Evolutionary conservation across 2,329 filamentous ascomycete species (phyloP).

Genomic region (Colletotrichum paranaense): DNA sequence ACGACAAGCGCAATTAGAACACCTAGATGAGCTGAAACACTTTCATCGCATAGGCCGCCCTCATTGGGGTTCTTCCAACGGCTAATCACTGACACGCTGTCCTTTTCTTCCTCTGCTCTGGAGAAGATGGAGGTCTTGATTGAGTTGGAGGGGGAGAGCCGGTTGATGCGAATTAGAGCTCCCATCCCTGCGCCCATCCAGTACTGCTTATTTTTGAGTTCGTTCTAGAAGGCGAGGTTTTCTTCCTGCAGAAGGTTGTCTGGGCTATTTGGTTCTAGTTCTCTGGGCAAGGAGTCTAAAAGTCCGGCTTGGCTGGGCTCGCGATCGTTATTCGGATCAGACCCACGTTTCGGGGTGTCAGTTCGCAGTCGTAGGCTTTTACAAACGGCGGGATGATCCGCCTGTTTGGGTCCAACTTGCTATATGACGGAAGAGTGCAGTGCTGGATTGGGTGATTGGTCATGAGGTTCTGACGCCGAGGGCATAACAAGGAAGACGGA

Average conservation of each 20-base stretch:
- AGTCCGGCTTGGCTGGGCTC: neutral
- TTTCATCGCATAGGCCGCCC: neutral
- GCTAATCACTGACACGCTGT: neutral
- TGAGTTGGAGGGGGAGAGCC: neutral
- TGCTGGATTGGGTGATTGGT: neutral
- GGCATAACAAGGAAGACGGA: neutral
- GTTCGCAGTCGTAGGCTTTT: neutral
- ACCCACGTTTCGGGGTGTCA: constrained; percentile 12
- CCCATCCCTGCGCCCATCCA: neutral
- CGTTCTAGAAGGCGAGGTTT: constrained; percentile 12
- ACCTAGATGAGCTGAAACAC: constrained; percentile 17
- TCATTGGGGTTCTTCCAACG: neutral
- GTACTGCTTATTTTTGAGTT: neutral
- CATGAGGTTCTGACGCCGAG: neutral
- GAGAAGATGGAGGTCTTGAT: neutral
- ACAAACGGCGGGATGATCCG: neutral
- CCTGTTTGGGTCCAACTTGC: neutral
- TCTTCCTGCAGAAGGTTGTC: neutral
- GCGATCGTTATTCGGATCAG: constrained; percentile 1
- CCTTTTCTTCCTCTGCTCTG: neutral
- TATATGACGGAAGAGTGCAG: neutral
- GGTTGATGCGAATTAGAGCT: neutral
- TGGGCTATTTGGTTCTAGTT: neutral
- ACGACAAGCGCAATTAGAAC: neutral
- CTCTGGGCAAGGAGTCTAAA: neutral